Evolutionary conservation across 352 stramenopile species (phyloP).

Genomic region (Phytopythium mirpurense): DNA sequence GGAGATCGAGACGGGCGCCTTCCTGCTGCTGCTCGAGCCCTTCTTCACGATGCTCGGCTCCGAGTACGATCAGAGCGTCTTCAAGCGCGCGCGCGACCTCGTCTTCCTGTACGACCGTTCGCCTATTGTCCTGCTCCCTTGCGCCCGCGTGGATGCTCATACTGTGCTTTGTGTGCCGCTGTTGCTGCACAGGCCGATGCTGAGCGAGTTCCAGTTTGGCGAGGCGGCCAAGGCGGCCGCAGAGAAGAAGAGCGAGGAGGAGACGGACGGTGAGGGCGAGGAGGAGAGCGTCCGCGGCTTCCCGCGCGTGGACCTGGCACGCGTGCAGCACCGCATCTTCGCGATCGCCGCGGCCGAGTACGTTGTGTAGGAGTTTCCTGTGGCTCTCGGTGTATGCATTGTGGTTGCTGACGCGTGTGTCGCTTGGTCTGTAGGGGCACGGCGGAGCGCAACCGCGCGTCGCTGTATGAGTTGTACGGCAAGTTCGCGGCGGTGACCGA

Average conservation of each 20-base stretch:
- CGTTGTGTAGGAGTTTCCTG: neutral
- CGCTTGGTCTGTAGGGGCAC: slow-evolving; percentile 36
- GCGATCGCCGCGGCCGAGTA: slow-evolving; percentile 68
- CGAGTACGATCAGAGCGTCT: slow-evolving; percentile 77
- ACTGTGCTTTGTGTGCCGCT: neutral
- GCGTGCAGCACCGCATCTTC: slow-evolving; percentile 80
- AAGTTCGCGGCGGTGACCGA: slow-evolving; percentile 69
- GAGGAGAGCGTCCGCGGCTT: slow-evolving; percentile 65
- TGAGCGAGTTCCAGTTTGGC: slow-evolving; percentile 67
- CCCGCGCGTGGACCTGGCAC: slow-evolving; percentile 45
- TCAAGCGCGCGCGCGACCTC: slow-evolving; percentile 73
- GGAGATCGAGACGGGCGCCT: slow-evolving; percentile 46
- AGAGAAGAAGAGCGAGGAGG: slow-evolving; percentile 27
- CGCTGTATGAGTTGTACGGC: slow-evolving; percentile 75
- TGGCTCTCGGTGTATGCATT: too few relatives aligned
- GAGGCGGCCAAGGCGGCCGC: slow-evolving; percentile 18
- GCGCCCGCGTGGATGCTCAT: neutral
- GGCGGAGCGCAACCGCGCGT: slow-evolving; percentile 68
- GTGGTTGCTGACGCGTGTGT: neutral
- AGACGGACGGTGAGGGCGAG: slow-evolving; percentile 40
- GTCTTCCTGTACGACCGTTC: slow-evolving; percentile 49
- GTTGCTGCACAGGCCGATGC: slow-evolving; percentile 28
- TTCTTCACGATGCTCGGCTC: slow-evolving; percentile 76
- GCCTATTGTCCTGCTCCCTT: neutral
- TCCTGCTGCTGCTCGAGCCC: slow-evolving; percentile 71